Base-by-base conservation (phyloP, 139 green algal species). In the Nannochloris sp. region DNA sequence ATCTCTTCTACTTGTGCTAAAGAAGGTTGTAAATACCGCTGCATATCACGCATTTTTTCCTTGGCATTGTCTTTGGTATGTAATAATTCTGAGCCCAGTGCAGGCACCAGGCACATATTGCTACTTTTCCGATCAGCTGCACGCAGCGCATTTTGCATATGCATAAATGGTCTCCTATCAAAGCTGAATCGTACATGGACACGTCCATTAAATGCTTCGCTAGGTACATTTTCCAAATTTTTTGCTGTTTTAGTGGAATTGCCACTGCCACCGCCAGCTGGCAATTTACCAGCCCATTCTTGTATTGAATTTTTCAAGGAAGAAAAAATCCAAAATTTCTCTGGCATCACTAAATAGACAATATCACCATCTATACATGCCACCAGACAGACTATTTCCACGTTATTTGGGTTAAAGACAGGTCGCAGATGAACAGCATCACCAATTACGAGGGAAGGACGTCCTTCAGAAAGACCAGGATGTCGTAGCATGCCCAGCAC, bases 151-250 rank as follows among this genome's bases (percentile, higher is more conserved):
- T 53, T 27, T 24, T 82, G 74, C 77, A 84, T 83, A 27, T 66
- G 66, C 2, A 5, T 44, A 9, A 78, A 38, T 0, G 53, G 71
- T 0, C 42, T 68, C 7, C 77, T 68, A 59, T 87, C 72, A 32
- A 83, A 85, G 38, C 63, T 62, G 69, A 87, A 85, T 44, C 76
- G 77, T 14, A 71, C 70, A 55, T 88, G 82, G 3, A 70, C 60
- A 35, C 85, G 71, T 33, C 53, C 71, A 10, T 55, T 47, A 3
- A 63, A 59, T 1, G 36, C 14, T 9, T 19, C 31, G 1, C 29
- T 13, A 62, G 24, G 44, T 45, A 46, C 38, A 33, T 3, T 4
- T 13, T 6, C 33, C n/a, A n/a, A n/a, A n/a, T n/a, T n/a, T n/a
- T n/a, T n/a, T n/a, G n/a, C n/a, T n/a, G n/a, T n/a, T 27, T 27